Conservation (phyloP, 345 rosid species). For the Eutrema japonicum region DNA sequence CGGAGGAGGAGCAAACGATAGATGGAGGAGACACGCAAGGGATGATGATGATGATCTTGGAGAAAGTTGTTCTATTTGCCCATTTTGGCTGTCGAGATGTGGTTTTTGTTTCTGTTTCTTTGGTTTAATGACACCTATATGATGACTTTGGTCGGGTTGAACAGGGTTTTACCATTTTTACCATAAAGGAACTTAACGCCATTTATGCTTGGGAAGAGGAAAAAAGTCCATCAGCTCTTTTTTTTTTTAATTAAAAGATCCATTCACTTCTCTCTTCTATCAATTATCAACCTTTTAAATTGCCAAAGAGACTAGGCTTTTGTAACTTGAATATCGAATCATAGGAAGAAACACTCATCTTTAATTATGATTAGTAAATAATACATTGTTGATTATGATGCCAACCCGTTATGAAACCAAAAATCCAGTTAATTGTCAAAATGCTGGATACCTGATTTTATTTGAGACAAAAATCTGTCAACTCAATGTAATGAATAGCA, state of each 20-base stretch:
- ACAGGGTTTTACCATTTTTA: background rate
- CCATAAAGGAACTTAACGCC: background rate
- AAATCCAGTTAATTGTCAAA: background rate
- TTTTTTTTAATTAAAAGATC: background rate
- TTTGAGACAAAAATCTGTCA: conserved; percentile 18
- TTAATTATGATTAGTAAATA: background rate
- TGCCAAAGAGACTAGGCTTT: background rate
- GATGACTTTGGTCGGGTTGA: background rate
- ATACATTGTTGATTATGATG: background rate
- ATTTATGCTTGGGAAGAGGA: background rate
- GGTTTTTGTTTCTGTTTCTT: conserved; percentile 4
- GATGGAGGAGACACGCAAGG: conserved; percentile 17
- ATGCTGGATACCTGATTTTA: conserved; percentile 31
- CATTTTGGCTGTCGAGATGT: background rate
- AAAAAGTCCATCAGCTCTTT: background rate
- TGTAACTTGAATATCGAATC: conserved; percentile 6
- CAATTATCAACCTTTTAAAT: background rate
- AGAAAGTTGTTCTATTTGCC: background rate
- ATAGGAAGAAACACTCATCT: conserved; percentile 1
- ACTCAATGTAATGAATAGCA: conserved; percentile 26
- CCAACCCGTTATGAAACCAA: background rate
- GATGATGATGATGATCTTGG: conserved; percentile 11
- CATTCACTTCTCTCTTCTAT: background rate
- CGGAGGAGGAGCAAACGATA: conserved; percentile 46
- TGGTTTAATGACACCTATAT: conserved; percentile 1